Evolutionary conservation across 495 filamentous ascomycete species (phyloP), one percentile per base, ranked within the genome.

Genomic region (Neurospora sp.): DNA sequence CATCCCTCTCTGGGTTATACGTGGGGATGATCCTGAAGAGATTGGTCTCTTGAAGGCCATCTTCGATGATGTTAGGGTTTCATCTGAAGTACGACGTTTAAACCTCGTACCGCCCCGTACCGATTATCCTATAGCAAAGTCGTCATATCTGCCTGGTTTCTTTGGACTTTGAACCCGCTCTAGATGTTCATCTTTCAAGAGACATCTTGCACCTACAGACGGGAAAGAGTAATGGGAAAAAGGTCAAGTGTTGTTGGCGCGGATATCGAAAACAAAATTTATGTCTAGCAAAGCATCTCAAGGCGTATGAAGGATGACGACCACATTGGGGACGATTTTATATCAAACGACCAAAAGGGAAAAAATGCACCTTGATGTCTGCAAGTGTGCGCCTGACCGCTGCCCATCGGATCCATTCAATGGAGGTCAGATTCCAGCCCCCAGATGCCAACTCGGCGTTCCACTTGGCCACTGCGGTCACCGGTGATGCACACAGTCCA

Each of bases 21-120:
- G 80, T 81, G 80, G 80, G 75, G 71, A 73, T 15, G 34, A 76
- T 79, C 70, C 76, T 75, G 13, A 36, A 74, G 36, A 71, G 69
- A 77, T 74, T 80, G 80, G 80, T 71, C 24, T 28, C 11, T 54
- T 54, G 48, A 2, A 24, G 10, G 42, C 15, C 59, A 15, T 19
- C 70, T 8, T 69, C 39, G 21, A 59, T 59, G 48, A 0, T 21
- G 21, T 24, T 13, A 4, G 2, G 54, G 54, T 62, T 31, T 24
- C 34, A 37, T 42, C 70, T 21, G 34, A 40, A 24, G 45, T 54
- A 54, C 45, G 21, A 59, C 48, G 4, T 38, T 40, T 66, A 74
- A 73, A 73, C 74, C 70, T 76, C 54, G 72, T 70, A 70, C 34
- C 66, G 31, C 37, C 34, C 3, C 42, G 72, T 69, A 70, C 36